These are phyloP conservation scores for Hortaea werneckii DNA, from an alignment of 2,329 filamentous ascomycete genomes.

Conservation along the genomic window DNA sequence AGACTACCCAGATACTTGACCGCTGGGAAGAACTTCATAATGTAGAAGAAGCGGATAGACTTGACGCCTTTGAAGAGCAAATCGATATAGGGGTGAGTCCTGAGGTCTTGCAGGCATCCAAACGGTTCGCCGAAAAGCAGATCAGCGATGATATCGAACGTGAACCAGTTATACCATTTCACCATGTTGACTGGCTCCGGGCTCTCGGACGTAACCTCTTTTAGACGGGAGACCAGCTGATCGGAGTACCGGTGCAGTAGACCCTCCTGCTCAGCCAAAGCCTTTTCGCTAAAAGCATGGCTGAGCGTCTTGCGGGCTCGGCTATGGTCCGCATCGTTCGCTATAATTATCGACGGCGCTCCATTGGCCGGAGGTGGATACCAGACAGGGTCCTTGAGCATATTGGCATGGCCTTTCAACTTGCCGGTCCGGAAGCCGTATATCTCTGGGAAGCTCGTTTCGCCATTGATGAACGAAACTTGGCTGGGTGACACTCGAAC, in stretches of 20 bases:
- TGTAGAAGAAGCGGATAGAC: constrained; percentile 17
- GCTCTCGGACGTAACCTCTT: constrained; percentile 14
- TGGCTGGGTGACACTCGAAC: constrained; percentile 34
- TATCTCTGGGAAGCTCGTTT: constrained; percentile 35
- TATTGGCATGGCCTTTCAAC: constrained; percentile 22
- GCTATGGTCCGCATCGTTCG: constrained; percentile 30
- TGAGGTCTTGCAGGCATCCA: constrained; percentile 16
- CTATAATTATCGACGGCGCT: constrained; percentile 19
- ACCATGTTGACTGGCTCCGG: constrained; percentile 16
- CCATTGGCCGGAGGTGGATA: constrained; percentile 24
- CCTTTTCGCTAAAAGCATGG: constrained; percentile 34
- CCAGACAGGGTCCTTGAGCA: constrained; percentile 29
- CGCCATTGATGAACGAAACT: constrained; percentile 34
- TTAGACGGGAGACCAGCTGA: constrained; percentile 28
- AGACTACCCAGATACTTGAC: constrained; percentile 12
- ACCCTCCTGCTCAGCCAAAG: constrained; percentile 31
- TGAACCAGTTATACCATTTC: constrained; percentile 26
- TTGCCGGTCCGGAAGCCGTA: constrained; percentile 30
- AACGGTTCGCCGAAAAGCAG: constrained; percentile 19
- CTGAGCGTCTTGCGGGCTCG: constrained; percentile 30
- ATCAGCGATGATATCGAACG: constrained; percentile 26
- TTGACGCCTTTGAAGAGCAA: constrained; percentile 17
- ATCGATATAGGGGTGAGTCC: constrained; percentile 20
- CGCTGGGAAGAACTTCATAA: constrained; percentile 18
- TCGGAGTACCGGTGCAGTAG: constrained; percentile 31